Conservation (phyloP, 169 alveolate species). For the Babesia divergens region DNA sequence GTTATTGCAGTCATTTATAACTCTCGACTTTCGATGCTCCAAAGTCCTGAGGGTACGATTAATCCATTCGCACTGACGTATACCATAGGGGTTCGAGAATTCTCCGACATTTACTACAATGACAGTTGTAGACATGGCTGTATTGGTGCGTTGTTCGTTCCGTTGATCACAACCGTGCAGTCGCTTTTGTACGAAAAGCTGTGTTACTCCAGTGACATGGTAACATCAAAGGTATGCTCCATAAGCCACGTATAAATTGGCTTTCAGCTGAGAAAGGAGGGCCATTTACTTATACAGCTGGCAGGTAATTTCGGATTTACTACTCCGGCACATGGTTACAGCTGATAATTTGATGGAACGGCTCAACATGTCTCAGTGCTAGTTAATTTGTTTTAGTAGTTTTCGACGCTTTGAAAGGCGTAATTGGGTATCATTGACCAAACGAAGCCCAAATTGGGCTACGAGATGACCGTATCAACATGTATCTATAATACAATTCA, state of each 20-base stretch:
- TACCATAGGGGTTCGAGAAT: conserved; percentile 3
- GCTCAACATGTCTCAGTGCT: no score
- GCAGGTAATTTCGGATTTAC: no score
- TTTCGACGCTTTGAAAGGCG: no score
- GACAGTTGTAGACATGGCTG: conserved; percentile 17
- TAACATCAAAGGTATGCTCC: not conserved
- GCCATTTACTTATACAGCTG: not conserved
- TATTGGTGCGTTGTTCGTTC: not conserved
- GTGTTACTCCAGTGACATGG: not conserved
- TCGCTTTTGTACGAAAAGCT: not conserved
- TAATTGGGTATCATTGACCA: no score
- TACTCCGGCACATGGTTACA: no score
- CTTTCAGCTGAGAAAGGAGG: not conserved
- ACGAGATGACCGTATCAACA: no score
- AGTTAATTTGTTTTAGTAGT: no score
- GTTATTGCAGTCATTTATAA: conserved; percentile 6
- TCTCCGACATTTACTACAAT: not conserved
- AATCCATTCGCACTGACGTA: not conserved
- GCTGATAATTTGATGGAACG: no score
- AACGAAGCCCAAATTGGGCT: no score
- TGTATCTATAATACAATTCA: no score
- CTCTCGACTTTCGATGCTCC: conserved; percentile 38
- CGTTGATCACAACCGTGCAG: not conserved
- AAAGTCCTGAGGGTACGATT: conserved; percentile 1
- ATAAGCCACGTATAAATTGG: not conserved